Evolutionary conservation across 352 stramenopile genomes (phyloP).

Genomic region (Phytopythium sindhum): DNA sequence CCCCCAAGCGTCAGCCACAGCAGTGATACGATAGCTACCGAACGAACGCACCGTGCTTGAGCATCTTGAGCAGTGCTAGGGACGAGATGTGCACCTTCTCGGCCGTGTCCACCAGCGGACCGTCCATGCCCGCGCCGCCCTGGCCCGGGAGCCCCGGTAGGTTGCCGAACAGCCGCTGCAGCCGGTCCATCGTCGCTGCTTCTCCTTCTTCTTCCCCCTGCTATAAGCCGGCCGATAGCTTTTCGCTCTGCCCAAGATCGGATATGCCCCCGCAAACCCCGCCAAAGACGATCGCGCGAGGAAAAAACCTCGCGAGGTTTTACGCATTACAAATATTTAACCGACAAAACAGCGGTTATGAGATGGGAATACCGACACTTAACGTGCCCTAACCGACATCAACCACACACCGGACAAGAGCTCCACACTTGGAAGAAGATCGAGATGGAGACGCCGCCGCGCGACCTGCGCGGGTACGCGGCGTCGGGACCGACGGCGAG

Average conservation of each 20-base stretch:
- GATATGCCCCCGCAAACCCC: neutral
- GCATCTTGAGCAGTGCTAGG: constrained; percentile 99
- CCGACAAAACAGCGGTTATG: too few species aligned
- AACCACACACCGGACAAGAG: constrained; percentile 5
- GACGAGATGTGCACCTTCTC: constrained; percentile 99
- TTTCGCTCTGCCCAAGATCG: constrained; percentile 19
- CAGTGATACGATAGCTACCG: too few species aligned
- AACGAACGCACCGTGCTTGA: constrained; percentile 93
- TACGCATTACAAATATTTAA: too few species aligned
- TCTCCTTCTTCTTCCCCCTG: constrained; percentile 12
- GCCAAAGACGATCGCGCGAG: too few species aligned
- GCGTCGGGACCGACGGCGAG: constrained; percentile 20
- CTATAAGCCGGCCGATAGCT: neutral
- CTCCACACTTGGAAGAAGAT: neutral
- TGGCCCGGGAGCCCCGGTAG: constrained; percentile 72
- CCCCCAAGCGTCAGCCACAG: neutral
- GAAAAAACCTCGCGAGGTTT: too few species aligned
- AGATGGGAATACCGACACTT: neutral
- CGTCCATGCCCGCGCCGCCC: constrained; percentile 76
- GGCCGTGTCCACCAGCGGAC: constrained; percentile 94
- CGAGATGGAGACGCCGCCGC: constrained; percentile 69
- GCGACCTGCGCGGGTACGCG: constrained; percentile 28
- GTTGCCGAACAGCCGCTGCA: constrained; percentile 86
- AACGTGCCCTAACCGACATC: neutral
- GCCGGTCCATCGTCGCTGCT: constrained; percentile 61